Conservation (phyloP, 2,329 filamentous ascomycete genomes). For the Fusarium heterosporum region DNA sequence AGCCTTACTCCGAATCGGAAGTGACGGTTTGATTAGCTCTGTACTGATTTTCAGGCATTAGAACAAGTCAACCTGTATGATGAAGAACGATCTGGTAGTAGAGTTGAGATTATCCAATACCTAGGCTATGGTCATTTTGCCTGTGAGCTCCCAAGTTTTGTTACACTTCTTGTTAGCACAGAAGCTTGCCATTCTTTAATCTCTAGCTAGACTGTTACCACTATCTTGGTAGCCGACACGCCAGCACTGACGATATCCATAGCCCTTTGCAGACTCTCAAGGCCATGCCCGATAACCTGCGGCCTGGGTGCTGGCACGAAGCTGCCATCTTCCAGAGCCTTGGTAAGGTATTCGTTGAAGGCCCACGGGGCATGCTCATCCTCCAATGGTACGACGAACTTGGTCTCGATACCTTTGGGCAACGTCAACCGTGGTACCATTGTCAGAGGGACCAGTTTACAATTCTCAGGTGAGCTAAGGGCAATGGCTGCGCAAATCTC, state of each 20-base stretch:
- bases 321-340: not conserved
- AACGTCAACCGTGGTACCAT: constrained; percentile 13
- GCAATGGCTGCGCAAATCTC: constrained; percentile 11
- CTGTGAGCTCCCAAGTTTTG: not conserved
- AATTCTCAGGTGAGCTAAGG: constrained; percentile 9
- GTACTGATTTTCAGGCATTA: too few species aligned
- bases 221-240: constrained; percentile 17
- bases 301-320: constrained; percentile 6
- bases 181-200: not conserved
- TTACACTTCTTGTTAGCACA: not conserved
- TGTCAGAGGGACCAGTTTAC: constrained; percentile 9
- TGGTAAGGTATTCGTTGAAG: constrained; percentile 4
- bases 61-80: too few species aligned
- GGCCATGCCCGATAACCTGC: not conserved
- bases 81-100: too few species aligned
- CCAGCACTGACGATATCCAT: constrained; percentile 1
- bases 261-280: constrained; percentile 10
- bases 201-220: constrained; percentile 1
- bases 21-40: not conserved
- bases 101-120: not conserved
- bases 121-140: not conserved
- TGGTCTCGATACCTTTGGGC: constrained; percentile 14
- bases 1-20: not conserved
- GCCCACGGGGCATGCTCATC: constrained; percentile 7
- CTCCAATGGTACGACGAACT: constrained; percentile 13